Percentiles rank a stretch among this genome's conserved stretches.
Conservation (phyloP, 768 basidiomycete species). For the Boletus insuetus region DNA sequence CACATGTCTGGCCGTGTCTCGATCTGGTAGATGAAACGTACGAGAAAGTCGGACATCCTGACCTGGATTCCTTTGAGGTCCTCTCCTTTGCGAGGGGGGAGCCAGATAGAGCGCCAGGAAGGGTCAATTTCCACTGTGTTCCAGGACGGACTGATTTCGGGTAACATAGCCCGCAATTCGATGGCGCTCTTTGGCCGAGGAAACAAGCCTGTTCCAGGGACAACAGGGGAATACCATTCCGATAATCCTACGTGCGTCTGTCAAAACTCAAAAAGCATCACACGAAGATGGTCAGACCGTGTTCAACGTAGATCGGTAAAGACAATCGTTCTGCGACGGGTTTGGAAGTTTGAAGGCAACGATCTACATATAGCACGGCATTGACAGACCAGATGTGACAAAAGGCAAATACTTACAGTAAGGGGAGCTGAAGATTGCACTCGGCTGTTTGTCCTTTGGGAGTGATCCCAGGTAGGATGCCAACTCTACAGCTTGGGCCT, state of each 20-base stretch:
- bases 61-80: constrained; percentile 58
- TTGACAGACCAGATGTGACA: not conserved
- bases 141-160: constrained; percentile 64
- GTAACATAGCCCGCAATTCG: constrained; percentile 50
- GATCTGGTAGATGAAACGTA: constrained; percentile 48
- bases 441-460: constrained; percentile 65
- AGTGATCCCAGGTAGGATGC: constrained; percentile 61
- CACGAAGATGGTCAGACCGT: constrained; percentile 45
- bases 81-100: constrained; percentile 74
- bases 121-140: constrained; percentile 58
- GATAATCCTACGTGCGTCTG: constrained; percentile 46
- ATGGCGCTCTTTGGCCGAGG: constrained; percentile 65
- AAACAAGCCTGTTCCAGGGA: constrained; percentile 65
- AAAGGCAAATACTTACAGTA: constrained; percentile 54
- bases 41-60: constrained; percentile 52
- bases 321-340: constrained; percentile 61
- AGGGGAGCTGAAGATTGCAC: constrained; percentile 80
- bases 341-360: constrained; percentile 79
- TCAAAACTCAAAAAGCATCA: not conserved
- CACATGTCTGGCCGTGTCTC: constrained; percentile 47
- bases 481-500: constrained; percentile 75
- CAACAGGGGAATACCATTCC: constrained; percentile 79
- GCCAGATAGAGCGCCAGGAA: constrained; percentile 62
- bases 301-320: constrained; percentile 75
- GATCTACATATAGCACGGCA: constrained; percentile 45